phyloP scores from a whole-genome alignment of 2,329 filamentous ascomycete species.

The Penicillium expansum region DNA sequence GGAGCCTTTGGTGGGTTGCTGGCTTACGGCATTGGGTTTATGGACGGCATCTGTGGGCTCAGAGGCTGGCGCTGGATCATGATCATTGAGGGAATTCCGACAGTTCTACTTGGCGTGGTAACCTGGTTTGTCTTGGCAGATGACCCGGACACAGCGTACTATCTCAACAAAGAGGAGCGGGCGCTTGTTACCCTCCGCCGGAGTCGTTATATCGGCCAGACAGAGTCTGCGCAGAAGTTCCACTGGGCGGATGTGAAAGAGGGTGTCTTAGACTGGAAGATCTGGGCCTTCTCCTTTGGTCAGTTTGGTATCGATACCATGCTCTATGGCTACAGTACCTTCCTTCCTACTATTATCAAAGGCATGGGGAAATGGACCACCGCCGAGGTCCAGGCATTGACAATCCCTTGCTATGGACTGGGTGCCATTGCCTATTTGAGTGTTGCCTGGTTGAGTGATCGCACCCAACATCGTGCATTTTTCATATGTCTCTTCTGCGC shows the following conservation, averaged over 20 bases:
- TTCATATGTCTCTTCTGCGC: conserved; percentile 62
- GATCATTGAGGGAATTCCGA: conserved; percentile 56
- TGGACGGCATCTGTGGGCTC: conserved; percentile 65
- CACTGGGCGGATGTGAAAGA: conserved; percentile 63
- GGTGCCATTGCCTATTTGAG: conserved; percentile 68
- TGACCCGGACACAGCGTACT: conserved; percentile 62
- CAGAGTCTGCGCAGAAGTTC: conserved; percentile 52
- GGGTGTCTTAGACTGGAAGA: conserved; percentile 72
- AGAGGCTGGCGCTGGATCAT: conserved; percentile 72
- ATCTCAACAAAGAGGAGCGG: conserved; percentile 59
- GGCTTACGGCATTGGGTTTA: conserved; percentile 69
- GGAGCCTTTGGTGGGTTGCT: conserved; percentile 71
- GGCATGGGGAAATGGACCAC: conserved; percentile 63
- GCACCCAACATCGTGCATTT: conserved; percentile 62
- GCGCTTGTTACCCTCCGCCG: conserved; percentile 54
- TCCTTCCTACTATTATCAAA: conserved; percentile 74
- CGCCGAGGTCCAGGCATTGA: conserved; percentile 70
- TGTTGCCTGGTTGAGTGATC: conserved; percentile 66
- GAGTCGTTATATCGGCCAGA: conserved; percentile 51
- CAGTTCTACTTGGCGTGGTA: conserved; percentile 55
- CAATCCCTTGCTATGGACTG: conserved; percentile 73
- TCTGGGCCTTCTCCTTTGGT: conserved; percentile 65
- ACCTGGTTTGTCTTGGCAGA: conserved; percentile 63
- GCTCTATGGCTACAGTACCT: conserved; percentile 75
- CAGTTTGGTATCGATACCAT: conserved; percentile 75